Percentiles rank a stretch among this genome's conserved stretches.
Conservation (phyloP, 164 flowering plant genomes). For the Sedum album region DNA sequence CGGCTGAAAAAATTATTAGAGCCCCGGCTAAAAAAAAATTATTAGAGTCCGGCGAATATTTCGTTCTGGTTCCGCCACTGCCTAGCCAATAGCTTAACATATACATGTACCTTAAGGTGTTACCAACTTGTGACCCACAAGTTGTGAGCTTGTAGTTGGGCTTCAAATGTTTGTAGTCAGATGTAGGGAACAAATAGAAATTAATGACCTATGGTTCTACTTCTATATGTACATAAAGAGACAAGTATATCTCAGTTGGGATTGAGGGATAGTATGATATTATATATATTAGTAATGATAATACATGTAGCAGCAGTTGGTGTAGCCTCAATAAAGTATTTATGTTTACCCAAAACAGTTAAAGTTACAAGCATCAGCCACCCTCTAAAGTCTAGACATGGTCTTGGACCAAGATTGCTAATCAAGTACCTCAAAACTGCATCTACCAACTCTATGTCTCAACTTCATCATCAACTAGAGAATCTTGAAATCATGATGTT, state of each 20-base stretch:
- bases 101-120: not conserved
- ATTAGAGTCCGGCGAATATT: too few species aligned
- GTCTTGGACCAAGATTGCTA: not conserved
- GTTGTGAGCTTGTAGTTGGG: not conserved
- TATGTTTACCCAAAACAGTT: not conserved
- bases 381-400: not conserved
- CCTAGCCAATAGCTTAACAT: too few species aligned
- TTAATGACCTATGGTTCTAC: not conserved
- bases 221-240: not conserved
- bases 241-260: constrained; percentile 1
- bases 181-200: not conserved
- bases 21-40: too few species aligned
- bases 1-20: too few species aligned
- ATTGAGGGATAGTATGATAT: not conserved
- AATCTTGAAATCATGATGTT: not conserved
- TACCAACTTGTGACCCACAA: not conserved
- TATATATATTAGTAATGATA: not conserved
- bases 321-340: not conserved
- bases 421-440: not conserved
- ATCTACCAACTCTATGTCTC: not conserved
- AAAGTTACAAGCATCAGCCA: not conserved
- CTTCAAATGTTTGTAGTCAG: not conserved
- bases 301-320: not conserved
- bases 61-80: too few species aligned
- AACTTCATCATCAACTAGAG: not conserved